Base-by-base conservation (phyloP, 1,284 basidiomycete genomes). In the Sutorius eximius region DNA sequence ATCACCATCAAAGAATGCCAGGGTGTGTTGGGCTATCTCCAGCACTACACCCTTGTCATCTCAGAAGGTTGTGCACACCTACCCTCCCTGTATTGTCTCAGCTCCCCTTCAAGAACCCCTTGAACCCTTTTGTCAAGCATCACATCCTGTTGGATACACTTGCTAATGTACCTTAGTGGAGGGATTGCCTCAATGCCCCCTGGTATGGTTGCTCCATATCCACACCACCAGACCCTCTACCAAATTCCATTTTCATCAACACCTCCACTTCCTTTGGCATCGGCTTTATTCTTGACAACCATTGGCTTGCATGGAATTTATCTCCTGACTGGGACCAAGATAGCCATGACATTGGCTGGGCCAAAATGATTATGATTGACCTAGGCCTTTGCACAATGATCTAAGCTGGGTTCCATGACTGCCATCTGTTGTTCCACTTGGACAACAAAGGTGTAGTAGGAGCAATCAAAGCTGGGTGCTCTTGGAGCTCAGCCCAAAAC, bases 41-140 rank as follows among this genome's bases (percentile, higher is more conserved):
- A 68, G 18, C 70, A 73, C 37, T 65, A 65, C 36, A 57, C 57
- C 0, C 40, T 72, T 0, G 64, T 61, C 4, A 18, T 70, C 0
- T 58, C 63, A 0, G 53, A 61, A 9, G 61, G 69, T 0, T 53
- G 52, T 2, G 64, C 63, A 0, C 59, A 52, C 5, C 54, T 70
- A 0, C 59, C 61, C 1, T 27, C 64, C 5, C 10, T 71, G 0
- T 63, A 54, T 13, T 30, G n/a, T 3, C 57, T 68, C 24, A 3
- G 36, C 10, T 0, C 61, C 3, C 59, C 2, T 68, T 71, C 33
- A 45, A 41, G 1, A 5, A 38, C 12, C 7, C n/a, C 0, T 8
- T 2, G 0, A 47, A 48, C 1, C 1, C 37, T 5, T 37, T 46
- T 1, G 8, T 46, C 20, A 5, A 8, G 0, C 43, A 46, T 13